These are phyloP conservation scores for Warburgia ugandensis DNA, from an alignment of 164 flowering plant genomes.

Conservation along the genomic window DNA sequence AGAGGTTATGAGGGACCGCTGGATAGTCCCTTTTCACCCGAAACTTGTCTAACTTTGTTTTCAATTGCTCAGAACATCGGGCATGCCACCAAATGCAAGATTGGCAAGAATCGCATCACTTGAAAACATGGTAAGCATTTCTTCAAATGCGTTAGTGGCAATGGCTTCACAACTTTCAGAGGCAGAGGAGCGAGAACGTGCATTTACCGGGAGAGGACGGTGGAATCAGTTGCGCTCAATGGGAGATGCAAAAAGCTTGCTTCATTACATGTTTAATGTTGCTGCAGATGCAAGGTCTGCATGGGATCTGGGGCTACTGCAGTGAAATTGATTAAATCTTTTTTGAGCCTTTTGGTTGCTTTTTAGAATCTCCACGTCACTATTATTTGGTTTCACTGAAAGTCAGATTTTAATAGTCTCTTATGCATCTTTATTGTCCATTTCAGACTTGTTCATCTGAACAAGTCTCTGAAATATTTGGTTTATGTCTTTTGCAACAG, in stretches of 20 bases:
- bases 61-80: slow-evolving; percentile 48
- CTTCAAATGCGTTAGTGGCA: slow-evolving; percentile 86
- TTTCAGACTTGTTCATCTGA: neutral
- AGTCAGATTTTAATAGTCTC: too few species aligned
- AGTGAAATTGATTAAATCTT: too few species aligned
- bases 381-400: too few species aligned
- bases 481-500: slow-evolving; percentile 25
- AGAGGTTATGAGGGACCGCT: too few species aligned
- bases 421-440: too few species aligned
- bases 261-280: slow-evolving; percentile 86
- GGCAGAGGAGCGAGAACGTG: slow-evolving; percentile 96
- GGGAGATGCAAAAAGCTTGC: slow-evolving; percentile 91
- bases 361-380: too few species aligned
- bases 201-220: slow-evolving; percentile 73
- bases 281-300: slow-evolving; percentile 78
- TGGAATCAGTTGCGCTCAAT: slow-evolving; percentile 95
- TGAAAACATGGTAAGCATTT: slow-evolving; percentile 80
- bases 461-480: neutral
- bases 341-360: too few species aligned
- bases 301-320: too few species aligned
- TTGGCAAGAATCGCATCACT: slow-evolving; percentile 85
- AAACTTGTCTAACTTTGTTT: neutral
- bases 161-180: slow-evolving; percentile 99
- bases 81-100: slow-evolving; percentile 89
- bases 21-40: too few species aligned